phyloP scores from a whole-genome alignment of 106 monocot species.

The Triglochin maritima region DNA sequence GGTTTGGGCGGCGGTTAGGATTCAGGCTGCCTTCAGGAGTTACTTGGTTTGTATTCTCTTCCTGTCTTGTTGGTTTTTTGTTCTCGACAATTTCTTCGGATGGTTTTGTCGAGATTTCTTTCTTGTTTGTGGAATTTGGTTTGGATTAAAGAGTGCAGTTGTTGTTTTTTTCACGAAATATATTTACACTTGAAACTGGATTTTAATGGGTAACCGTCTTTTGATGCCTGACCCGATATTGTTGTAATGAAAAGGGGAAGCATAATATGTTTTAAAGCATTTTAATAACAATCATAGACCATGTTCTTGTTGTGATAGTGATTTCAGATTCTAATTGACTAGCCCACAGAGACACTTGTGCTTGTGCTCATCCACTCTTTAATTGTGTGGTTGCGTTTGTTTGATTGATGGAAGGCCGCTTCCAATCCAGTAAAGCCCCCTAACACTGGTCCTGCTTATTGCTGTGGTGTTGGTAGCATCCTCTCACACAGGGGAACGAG shows the following conservation, averaged over 20 bases:
- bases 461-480: not conserved
- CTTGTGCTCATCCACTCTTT: not conserved
- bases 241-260: too few relatives aligned
- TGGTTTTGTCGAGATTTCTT: not conserved
- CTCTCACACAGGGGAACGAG: not conserved
- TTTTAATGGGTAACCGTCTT: not conserved
- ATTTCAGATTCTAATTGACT: not conserved
- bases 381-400: not conserved
- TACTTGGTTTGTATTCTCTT: constrained; percentile 44
- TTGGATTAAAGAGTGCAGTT: too few relatives aligned
- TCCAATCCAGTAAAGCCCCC: constrained; percentile 1
- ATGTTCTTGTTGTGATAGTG: not conserved
- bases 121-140: constrained; percentile 1
- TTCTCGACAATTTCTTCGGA: not conserved
- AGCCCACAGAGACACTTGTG: not conserved
- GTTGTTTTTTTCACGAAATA: too few relatives aligned
- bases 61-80: not conserved
- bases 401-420: constrained; percentile 1
- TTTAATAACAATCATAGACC: too few relatives aligned
- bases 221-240: too few relatives aligned
- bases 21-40: constrained; percentile 74
- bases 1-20: constrained; percentile 55
- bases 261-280: too few relatives aligned
- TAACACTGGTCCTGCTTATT: not conserved
- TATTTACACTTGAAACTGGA: too few relatives aligned